A percentile compares a stretch with the other conserved stretches of the same genome.
phyloP scores from a whole-genome alignment of 1,139 yeast species.

The Geotrichum aggregatum region DNA sequence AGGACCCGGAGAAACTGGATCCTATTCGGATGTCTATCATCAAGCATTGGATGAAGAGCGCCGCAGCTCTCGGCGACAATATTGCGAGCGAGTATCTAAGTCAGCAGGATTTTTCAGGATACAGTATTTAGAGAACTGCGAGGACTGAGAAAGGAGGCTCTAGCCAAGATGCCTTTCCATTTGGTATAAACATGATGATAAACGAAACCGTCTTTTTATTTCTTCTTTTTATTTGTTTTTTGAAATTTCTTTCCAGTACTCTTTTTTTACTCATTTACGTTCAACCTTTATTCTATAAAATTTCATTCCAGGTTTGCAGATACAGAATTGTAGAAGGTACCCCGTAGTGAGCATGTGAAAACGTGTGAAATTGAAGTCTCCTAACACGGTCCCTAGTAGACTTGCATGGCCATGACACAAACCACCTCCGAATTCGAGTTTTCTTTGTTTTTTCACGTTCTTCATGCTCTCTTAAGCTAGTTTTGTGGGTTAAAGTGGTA shows the following conservation, averaged over 20 bases:
- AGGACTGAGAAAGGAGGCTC: background rate
- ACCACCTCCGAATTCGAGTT: too few relatives aligned
- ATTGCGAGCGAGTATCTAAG: conserved; percentile 34
- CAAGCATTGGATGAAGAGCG: conserved; percentile 36
- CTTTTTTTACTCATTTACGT: background rate
- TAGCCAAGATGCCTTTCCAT: background rate
- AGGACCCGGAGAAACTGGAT: conserved; percentile 33
- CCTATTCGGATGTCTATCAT: conserved; percentile 36
- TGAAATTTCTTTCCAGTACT: background rate
- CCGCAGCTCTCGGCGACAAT: conserved; percentile 34
- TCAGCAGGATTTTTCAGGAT: conserved; percentile 13
- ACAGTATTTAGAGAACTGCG: background rate
- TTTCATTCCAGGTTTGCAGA: background rate
- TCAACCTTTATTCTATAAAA: background rate
- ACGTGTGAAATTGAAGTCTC: too few relatives aligned
- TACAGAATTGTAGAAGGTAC: too few relatives aligned
- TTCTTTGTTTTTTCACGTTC: too few relatives aligned
- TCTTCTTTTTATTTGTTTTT: background rate
- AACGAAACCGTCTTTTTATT: background rate
- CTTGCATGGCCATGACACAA: too few relatives aligned
- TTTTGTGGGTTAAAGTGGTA: too few relatives aligned
- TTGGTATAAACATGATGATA: background rate
- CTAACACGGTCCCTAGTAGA: too few relatives aligned
- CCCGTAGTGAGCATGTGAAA: too few relatives aligned
- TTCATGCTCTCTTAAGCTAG: too few relatives aligned